phyloP scores from a whole-genome alignment of 345 rosid species.

The Gossypioides kirkii region DNA sequence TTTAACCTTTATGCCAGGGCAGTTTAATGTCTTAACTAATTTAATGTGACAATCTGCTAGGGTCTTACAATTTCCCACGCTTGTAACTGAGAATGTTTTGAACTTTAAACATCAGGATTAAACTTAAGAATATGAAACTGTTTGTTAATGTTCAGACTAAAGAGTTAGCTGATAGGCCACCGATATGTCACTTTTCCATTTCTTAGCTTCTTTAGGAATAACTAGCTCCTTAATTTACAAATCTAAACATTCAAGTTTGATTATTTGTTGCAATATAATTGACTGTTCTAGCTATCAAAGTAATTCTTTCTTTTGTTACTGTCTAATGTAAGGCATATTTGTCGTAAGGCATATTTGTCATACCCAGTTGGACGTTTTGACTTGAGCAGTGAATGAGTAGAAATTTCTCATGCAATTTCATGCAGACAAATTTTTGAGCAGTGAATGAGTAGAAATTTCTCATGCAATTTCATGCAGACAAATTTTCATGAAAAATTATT shows the following conservation, averaged over 20 bases:
- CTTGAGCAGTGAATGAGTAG: neutral
- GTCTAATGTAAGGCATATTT: neutral
- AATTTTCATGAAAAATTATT: too few relatives aligned
- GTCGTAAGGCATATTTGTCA: neutral
- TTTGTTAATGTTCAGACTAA: neutral
- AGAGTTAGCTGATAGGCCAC: neutral
- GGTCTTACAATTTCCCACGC: neutral
- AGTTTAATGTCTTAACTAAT: too few relatives aligned
- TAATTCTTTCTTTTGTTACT: neutral
- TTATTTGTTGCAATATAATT: neutral
- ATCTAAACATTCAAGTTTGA: neutral
- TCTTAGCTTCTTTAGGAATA: neutral
- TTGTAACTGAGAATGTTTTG: neutral
- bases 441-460: neutral
- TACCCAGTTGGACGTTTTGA: neutral
- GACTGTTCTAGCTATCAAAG: neutral
- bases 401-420: too few relatives aligned
- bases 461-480: neutral
- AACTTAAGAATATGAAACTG: neutral
- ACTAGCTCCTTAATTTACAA: neutral
- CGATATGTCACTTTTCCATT: neutral
- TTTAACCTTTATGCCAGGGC: neutral
- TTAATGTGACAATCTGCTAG: too few relatives aligned
- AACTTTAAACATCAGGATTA: neutral
- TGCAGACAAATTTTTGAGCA: too few relatives aligned